phyloP scores from a whole-genome alignment of 1,139 yeast species.

The Pichia sp. region DNA sequence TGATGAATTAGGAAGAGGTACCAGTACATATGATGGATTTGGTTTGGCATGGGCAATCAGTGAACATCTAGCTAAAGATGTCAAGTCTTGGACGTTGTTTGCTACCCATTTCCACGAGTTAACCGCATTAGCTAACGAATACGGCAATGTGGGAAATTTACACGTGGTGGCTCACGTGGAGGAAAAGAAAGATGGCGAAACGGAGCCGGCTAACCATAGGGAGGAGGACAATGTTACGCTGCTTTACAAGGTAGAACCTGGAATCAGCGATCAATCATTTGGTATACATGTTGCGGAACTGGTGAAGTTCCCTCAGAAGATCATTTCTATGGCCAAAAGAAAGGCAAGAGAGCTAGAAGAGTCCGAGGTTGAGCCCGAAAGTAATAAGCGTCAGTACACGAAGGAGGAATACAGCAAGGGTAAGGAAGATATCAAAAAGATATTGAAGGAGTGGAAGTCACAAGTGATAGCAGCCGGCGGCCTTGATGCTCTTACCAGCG shows the following conservation, averaged over 20 bases:
- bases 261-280: conserved; percentile 88
- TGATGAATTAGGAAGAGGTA: conserved; percentile 95
- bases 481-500: conserved; percentile 29
- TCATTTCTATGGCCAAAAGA: conserved; percentile 89
- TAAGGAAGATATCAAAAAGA: conserved; percentile 40
- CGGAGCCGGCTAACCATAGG: conserved; percentile 51
- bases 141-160: conserved; percentile 61
- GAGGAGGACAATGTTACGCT: conserved; percentile 65
- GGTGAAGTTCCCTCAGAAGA: conserved; percentile 84
- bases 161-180: conserved; percentile 94
- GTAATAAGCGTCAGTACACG: conserved; percentile 33
- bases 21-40: conserved; percentile 95
- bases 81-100: conserved; percentile 75
- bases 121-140: conserved; percentile 62
- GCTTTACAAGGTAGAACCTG: conserved; percentile 85
- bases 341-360: conserved; percentile 85
- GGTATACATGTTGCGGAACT: conserved; percentile 97
- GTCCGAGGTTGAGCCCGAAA: conserved; percentile 33
- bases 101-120: conserved; percentile 98
- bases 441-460: conserved; percentile 56
- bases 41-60: conserved; percentile 97
- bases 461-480: conserved; percentile 32
- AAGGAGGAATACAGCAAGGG: conserved; percentile 51
- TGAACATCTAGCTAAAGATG: conserved; percentile 65
- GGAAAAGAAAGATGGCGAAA: conserved; percentile 21